Conservation (phyloP, 495 filamentous ascomycete genomes). For the Penicillium parvum region DNA sequence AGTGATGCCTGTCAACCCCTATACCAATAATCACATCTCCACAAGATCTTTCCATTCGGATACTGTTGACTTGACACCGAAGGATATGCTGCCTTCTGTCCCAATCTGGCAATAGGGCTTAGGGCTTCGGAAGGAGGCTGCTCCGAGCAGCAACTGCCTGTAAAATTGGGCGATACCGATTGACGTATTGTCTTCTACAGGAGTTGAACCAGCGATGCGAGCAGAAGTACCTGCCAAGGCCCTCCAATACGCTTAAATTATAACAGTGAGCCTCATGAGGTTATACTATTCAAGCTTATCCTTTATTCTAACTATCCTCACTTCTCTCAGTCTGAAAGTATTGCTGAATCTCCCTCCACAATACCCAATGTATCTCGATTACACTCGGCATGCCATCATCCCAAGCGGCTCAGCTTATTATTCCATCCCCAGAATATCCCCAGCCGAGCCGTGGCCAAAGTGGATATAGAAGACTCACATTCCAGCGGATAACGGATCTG, state of each 20-base stretch:
- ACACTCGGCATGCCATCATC: not conserved
- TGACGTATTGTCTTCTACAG: constrained; percentile 1
- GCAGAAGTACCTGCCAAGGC: too few relatives aligned
- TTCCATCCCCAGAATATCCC: constrained; percentile 6
- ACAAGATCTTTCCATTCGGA: constrained; percentile 1
- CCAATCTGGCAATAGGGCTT: constrained; percentile 14
- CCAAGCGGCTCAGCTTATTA: too few relatives aligned
- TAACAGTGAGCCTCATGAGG: too few relatives aligned
- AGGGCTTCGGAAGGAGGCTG: constrained; percentile 16
- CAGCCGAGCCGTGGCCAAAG: constrained; percentile 2
- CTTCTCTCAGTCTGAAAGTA: too few relatives aligned
- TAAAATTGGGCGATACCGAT: not conserved
- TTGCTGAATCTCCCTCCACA: too few relatives aligned
- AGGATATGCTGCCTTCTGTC: not conserved
- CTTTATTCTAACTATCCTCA: not conserved
- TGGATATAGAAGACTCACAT: constrained; percentile 1
- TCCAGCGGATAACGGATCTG: constrained; percentile 10
- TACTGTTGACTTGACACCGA: not conserved
- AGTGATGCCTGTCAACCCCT: too few relatives aligned
- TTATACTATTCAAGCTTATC: too few relatives aligned
- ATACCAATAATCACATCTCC: too few relatives aligned
- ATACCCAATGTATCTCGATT: not conserved
- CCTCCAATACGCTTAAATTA: too few relatives aligned
- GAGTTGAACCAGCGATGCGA: too few relatives aligned
- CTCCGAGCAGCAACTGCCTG: not conserved